These are phyloP conservation scores for Komagataella ulmi DNA, from an alignment of 805 yeast genomes.

Conservation along the genomic window DNA sequence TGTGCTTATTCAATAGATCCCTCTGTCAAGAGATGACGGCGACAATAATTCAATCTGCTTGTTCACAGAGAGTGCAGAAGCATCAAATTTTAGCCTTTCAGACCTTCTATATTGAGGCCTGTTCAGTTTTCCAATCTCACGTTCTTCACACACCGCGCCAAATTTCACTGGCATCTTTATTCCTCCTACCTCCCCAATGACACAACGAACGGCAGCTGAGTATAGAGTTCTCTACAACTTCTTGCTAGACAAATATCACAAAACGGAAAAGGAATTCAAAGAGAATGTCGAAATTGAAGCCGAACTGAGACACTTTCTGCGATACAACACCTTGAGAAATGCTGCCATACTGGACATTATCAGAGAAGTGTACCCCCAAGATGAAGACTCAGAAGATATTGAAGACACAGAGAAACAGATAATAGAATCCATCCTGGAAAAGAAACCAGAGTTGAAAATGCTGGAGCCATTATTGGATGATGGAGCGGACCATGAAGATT, in stretches of 20 bases:
- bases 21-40: too few species aligned
- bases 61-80: too few species aligned
- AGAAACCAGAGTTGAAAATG: background rate
- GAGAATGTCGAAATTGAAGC: background rate
- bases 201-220: slow-evolving; percentile 1
- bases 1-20: background rate
- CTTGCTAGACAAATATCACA: slow-evolving; percentile 1
- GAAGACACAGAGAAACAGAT: background rate
- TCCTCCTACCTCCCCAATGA: background rate
- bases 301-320: background rate
- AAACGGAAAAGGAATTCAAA: background rate
- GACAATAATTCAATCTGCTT: too few species aligned
- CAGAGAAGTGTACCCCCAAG: background rate
- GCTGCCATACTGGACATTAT: background rate
- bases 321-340: background rate
- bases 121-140: background rate
- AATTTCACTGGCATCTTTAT: too few species aligned
- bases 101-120: too few species aligned
- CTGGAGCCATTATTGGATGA: background rate
- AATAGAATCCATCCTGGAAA: background rate
- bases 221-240: slow-evolving; percentile 1
- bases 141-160: background rate
- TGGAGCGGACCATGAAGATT: background rate
- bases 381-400: background rate
- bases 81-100: too few species aligned